Percentiles rank a stretch among this genome's conserved stretches.
These are phyloP conservation scores for Tetrapyrgos nigripes DNA, from an alignment of 1,284 basidiomycete genomes.

Conservation along the genomic window DNA sequence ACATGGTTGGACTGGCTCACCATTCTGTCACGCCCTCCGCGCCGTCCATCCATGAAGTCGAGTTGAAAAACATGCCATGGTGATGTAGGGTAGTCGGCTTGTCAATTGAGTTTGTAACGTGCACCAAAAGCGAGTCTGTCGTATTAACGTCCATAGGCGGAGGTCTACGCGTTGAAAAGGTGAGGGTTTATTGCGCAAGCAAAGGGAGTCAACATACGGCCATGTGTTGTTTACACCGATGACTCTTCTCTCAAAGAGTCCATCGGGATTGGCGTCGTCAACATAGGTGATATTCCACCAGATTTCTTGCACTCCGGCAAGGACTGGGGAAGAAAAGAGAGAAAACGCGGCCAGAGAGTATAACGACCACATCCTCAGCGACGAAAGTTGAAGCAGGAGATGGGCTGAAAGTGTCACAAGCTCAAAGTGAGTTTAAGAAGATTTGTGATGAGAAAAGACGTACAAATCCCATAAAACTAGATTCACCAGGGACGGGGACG, in stretches of 20 bases:
- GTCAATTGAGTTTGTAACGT: conserved; percentile 77
- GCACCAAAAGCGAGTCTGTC: conserved; percentile 77
- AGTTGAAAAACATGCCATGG: conserved; percentile 94
- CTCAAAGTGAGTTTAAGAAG: background rate
- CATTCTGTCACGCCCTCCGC: conserved; percentile 86
- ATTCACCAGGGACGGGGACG: background rate
- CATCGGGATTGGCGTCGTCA: conserved; percentile 74
- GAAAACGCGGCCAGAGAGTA: background rate
- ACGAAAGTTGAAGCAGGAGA: background rate
- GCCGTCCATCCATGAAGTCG: conserved; percentile 87
- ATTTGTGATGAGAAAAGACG: background rate
- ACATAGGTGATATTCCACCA: conserved; percentile 88
- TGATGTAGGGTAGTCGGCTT: conserved; percentile 74
- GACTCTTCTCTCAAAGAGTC: conserved; percentile 72
- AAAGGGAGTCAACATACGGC: conserved; percentile 71
- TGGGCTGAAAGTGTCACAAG: background rate
- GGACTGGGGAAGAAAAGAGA: conserved; percentile 29
- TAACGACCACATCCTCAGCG: background rate
- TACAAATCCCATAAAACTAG: background rate
- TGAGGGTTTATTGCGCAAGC: background rate
- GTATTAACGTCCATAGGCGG: conserved; percentile 79
- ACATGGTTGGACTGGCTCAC: conserved; percentile 42
- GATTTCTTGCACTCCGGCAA: conserved; percentile 66
- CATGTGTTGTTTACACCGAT: conserved; percentile 91
- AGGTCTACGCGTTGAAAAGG: conserved; percentile 53